Evolutionary conservation across 495 filamentous ascomycete species (phyloP).

Genomic region (Entonaema liquescens): DNA sequence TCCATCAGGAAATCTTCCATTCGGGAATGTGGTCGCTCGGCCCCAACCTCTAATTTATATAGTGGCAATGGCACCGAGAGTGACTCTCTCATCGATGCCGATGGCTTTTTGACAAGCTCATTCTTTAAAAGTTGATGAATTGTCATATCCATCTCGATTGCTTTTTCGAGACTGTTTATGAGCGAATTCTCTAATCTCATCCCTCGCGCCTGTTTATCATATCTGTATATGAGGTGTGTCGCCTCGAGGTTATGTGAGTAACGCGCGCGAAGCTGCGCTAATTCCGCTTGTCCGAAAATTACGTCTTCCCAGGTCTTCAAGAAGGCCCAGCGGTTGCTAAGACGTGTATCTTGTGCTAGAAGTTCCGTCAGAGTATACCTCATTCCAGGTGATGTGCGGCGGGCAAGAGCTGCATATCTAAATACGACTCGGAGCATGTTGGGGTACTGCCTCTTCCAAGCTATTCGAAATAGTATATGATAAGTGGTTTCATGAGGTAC

Average conservation of each 20-base stretch:
- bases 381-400: conserved; percentile 34
- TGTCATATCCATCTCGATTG: conserved; percentile 26
- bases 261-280: conserved; percentile 27
- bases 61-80: conserved; percentile 37
- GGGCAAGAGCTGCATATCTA: conserved; percentile 46
- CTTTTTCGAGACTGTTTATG: conserved; percentile 30
- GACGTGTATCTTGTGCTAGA: background rate
- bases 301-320: conserved; percentile 39
- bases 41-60: background rate
- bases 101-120: background rate
- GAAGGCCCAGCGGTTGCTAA: conserved; percentile 2
- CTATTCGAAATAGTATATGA: conserved; percentile 46
- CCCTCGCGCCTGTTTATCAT: conserved; percentile 2
- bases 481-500: conserved; percentile 35
- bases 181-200: conserved; percentile 6
- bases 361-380: conserved; percentile 28
- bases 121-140: conserved; percentile 32
- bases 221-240: conserved; percentile 20
- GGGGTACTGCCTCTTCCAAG: conserved; percentile 42
- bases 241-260: background rate
- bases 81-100: conserved; percentile 11
- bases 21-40: too few relatives aligned
- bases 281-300: conserved; percentile 35
- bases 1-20: too few relatives aligned
- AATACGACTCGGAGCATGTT: conserved; percentile 51